Conservation (phyloP, 2,329 filamentous ascomycete species). For the Eutypella sp. region DNA sequence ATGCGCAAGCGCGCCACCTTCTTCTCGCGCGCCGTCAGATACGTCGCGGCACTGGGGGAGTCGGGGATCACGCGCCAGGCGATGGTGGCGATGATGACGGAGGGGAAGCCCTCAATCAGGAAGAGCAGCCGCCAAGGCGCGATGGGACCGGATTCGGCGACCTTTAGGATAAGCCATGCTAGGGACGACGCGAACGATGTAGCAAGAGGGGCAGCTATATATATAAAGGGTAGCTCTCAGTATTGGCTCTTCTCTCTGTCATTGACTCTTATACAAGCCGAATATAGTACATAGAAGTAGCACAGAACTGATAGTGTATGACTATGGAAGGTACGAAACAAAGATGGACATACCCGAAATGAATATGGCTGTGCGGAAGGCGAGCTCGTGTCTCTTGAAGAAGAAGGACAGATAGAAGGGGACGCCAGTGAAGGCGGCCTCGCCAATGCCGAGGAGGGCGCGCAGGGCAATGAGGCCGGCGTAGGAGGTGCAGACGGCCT, state of each 20-base stretch:
- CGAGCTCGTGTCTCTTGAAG: slow-evolving; percentile 66
- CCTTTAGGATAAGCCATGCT: slow-evolving; percentile 70
- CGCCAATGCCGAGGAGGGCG: slow-evolving; percentile 54
- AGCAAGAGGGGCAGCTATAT: slow-evolving; percentile 59
- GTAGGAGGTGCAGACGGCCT: slow-evolving; percentile 62
- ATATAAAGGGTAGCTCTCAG: neutral
- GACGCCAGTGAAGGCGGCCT: slow-evolving; percentile 61
- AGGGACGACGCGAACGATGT: slow-evolving; percentile 77
- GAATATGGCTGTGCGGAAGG: slow-evolving; percentile 80
- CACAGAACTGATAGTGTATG: no score
- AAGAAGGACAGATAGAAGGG: slow-evolving; percentile 63
- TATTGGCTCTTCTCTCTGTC: no score
- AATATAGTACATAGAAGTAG: no score
- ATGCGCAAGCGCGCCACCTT: slow-evolving; percentile 68
- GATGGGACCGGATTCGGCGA: slow-evolving; percentile 61
- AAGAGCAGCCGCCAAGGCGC: slow-evolving; percentile 84
- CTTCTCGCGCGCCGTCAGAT: slow-evolving; percentile 58
- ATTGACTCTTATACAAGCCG: no score
- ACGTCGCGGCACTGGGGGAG: slow-evolving; percentile 60
- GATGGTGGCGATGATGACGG: slow-evolving; percentile 66
- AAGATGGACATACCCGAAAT: slow-evolving; percentile 56
- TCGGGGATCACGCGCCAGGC: slow-evolving; percentile 77
- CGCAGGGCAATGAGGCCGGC: slow-evolving; percentile 51
- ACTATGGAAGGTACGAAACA: no score
- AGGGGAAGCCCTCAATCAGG: slow-evolving; percentile 79